Percentiles rank a stretch among this genome's conserved stretches.
These are phyloP conservation scores for Trametes cinnabarina DNA, from an alignment of 768 basidiomycete genomes.

Conservation along the genomic window DNA sequence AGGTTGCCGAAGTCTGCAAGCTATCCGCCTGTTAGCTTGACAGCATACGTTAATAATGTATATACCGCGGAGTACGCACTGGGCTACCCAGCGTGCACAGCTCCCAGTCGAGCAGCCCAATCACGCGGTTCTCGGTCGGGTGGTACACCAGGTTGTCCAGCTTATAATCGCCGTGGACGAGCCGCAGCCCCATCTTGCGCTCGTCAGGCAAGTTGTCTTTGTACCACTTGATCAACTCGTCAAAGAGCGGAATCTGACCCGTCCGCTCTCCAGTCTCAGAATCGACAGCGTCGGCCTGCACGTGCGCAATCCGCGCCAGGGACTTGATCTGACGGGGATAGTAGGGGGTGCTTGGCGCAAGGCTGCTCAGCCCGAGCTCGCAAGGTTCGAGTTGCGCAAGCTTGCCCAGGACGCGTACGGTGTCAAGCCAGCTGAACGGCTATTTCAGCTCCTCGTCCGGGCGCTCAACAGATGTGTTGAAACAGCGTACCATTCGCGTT, in stretches of 20 bases:
- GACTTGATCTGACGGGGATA: conserved; percentile 94
- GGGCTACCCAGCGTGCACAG: conserved; percentile 92
- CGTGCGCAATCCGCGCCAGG: conserved; percentile 71
- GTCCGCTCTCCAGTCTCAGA: conserved; percentile 55
- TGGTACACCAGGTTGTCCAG: conserved; percentile 96
- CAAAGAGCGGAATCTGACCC: conserved; percentile 74
- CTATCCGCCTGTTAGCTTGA: conserved; percentile 29
- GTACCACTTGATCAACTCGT: conserved; percentile 78
- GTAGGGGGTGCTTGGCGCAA: conserved; percentile 75
- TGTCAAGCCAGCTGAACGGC: no score
- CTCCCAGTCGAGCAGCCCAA: conserved; percentile 98
- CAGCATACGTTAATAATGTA: not conserved
- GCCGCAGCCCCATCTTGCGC: conserved; percentile 63
- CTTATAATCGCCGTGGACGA: conserved; percentile 98
- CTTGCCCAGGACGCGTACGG: no score
- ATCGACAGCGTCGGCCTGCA: conserved; percentile 69
- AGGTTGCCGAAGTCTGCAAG: conserved; percentile 90
- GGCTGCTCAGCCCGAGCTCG: conserved; percentile 63
- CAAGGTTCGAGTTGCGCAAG: conserved; percentile 61
- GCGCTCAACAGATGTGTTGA: no score
- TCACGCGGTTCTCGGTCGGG: conserved; percentile 84
- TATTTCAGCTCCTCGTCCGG: no score
- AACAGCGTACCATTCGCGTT: conserved; percentile 64
- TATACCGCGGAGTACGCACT: conserved; percentile 42
- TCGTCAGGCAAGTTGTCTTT: conserved; percentile 72